A percentile compares a stretch with the other conserved stretches of the same genome.
Evolutionary conservation across 306 rosid genomes (phyloP).

Genomic region (Gynostemma pentaphyllum): DNA sequence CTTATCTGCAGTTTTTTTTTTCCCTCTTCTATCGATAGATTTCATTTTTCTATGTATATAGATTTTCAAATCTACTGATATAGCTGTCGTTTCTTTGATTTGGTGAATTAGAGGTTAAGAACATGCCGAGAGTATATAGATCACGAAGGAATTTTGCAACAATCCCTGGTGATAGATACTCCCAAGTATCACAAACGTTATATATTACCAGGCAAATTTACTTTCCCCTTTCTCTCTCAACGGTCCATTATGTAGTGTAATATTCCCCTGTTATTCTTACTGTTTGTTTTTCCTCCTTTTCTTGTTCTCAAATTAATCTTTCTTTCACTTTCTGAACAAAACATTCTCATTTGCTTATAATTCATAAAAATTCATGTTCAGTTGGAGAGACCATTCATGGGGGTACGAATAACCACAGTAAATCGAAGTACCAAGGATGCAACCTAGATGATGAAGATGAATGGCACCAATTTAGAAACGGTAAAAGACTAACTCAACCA

Average conservation of each 20-base stretch:
- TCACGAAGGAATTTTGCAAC: conserved; percentile 76
- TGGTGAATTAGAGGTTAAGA: conserved; percentile 53
- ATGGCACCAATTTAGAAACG: conserved; percentile 75
- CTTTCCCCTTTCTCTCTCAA: background rate
- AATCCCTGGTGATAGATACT: conserved; percentile 63
- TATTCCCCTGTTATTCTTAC: no score
- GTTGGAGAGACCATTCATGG: conserved; percentile 82
- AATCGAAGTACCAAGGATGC: conserved; percentile 62
- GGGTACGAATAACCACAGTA: conserved; percentile 33
- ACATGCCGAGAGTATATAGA: conserved; percentile 74
- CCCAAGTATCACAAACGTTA: conserved; percentile 85
- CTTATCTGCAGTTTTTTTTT: background rate
- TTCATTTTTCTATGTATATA: background rate
- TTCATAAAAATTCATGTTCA: conserved; percentile 30
- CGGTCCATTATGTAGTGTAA: no score
- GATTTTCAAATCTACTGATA: background rate
- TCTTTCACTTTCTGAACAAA: background rate
- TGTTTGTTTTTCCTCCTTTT: background rate
- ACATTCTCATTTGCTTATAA: conserved; percentile 7
- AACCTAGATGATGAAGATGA: conserved; percentile 80
- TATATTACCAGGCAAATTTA: conserved; percentile 67
- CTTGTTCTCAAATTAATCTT: no score
- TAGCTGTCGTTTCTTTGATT: conserved; percentile 2
- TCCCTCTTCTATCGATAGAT: background rate
- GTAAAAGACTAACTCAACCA: conserved; percentile 26